Evolutionary conservation across 2,329 filamentous ascomycete species (phyloP).

Genomic region (Triangularia setosa): DNA sequence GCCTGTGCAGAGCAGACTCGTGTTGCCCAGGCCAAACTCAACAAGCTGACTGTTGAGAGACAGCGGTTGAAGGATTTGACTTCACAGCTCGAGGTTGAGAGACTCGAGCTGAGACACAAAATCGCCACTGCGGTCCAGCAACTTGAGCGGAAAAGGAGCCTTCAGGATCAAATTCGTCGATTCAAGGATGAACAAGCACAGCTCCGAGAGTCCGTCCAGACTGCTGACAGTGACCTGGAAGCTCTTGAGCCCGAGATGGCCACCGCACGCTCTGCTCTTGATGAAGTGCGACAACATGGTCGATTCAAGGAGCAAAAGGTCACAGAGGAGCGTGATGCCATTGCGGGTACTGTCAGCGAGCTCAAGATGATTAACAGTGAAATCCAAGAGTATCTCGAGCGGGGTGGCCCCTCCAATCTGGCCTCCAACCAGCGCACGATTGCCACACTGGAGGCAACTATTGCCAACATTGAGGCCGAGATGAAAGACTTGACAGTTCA

Average conservation of each 20-base stretch:
- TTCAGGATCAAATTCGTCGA: slow-evolving; percentile 68
- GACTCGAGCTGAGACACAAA: slow-evolving; percentile 69
- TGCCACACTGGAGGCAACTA: slow-evolving; percentile 60
- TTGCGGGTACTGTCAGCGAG: slow-evolving; percentile 72
- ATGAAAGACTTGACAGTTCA: slow-evolving; percentile 62
- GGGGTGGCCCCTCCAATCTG: slow-evolving; percentile 70
- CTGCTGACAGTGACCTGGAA: slow-evolving; percentile 69
- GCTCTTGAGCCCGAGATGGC: slow-evolving; percentile 70
- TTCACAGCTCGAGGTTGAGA: slow-evolving; percentile 69
- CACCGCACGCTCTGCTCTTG: slow-evolving; percentile 70
- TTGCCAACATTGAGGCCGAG: slow-evolving; percentile 63
- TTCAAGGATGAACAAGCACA: slow-evolving; percentile 64
- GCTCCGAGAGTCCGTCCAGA: slow-evolving; percentile 66
- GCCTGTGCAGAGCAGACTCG: slow-evolving; percentile 64
- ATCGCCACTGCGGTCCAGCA: slow-evolving; percentile 67
- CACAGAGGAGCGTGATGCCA: slow-evolving; percentile 64
- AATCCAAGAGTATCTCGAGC: slow-evolving; percentile 74
- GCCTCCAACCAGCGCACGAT: slow-evolving; percentile 67
- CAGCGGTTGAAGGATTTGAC: slow-evolving; percentile 68
- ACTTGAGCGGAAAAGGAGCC: slow-evolving; percentile 73
- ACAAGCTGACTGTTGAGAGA: slow-evolving; percentile 64
- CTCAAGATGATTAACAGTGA: slow-evolving; percentile 71
- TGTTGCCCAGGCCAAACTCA: slow-evolving; percentile 57
- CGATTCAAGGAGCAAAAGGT: slow-evolving; percentile 69
- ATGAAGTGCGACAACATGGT: slow-evolving; percentile 70